Base-by-base conservation (phyloP, 2,329 filamentous ascomycete genomes). In the Nothopassalora personata region DNA sequence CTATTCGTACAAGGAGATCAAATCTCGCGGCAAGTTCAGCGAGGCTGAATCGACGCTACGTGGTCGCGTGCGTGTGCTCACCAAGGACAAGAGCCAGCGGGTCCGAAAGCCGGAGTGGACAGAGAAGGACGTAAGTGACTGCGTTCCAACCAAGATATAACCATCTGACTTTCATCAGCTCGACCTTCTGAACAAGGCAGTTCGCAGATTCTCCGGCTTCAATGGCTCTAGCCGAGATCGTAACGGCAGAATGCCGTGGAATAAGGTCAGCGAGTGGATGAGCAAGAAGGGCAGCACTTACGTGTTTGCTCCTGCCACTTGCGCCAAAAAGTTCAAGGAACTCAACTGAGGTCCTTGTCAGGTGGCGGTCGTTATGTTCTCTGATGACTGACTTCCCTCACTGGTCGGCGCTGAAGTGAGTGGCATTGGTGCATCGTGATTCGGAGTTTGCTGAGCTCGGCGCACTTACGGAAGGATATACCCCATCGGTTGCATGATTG, bases 31-130 rank as follows among this genome's bases (percentile, higher is more conserved):
- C 13, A 74, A 77, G 1, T 86, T 86, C 63, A 53, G 73, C 0
- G 86, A 89, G 66, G 85, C 86, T 1, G 87, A 90, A 73, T 88
- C 87, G 10, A 91, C 89, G 0, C 77, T 92, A 39, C 81, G 89
- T 13, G 89, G 89, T 0, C 81, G 87, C 0, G 85, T 82, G 65
- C 79, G 88, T 4, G 83, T 81, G 2, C 71, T 90, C 66, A 89
- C 83, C 7, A 90, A 89, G 74, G 73, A 75, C 11, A 83, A 83
- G 65, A 77, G 81, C 34, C 79, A 83, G 58, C 78, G 88, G 5
- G 82, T 89, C 2, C 79, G 89, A 7, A 85, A 83, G 71, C 88
- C 88, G 0, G 73, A 80, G 58, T 91, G 88, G 87, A 77, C 72
- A 0, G 74, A 77, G 0, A 73, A 76, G 1, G 87, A 91, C 74